These are phyloP conservation scores for Porogramme epimiltina DNA, from an alignment of 1,284 basidiomycete genomes.

Conservation along the genomic window DNA sequence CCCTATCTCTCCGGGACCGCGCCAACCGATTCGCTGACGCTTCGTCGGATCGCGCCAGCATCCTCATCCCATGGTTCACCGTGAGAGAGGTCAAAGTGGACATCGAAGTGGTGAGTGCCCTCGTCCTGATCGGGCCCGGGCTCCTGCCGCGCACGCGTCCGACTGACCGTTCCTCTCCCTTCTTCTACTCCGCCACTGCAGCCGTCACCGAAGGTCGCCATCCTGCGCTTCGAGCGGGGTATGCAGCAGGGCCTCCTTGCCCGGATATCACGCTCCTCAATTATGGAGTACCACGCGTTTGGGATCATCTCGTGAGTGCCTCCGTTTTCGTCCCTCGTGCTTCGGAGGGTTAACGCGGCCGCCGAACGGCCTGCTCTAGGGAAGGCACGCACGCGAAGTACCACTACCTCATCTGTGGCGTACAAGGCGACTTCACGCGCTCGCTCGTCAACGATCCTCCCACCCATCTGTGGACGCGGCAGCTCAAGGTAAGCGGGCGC, in stretches of 20 bases:
- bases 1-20: background rate
- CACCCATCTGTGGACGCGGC: conserved; percentile 65
- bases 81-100: conserved; percentile 45
- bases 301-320: conserved; percentile 64
- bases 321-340: background rate
- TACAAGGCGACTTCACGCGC: conserved; percentile 72
- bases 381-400: conserved; percentile 61
- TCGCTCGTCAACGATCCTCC: conserved; percentile 63
- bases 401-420: conserved; percentile 73
- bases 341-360: conserved; percentile 6
- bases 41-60: conserved; percentile 26
- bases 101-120: conserved; percentile 40
- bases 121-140: conserved; percentile 2
- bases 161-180: conserved; percentile 6
- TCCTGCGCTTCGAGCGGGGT: conserved; percentile 66
- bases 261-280: conserved; percentile 63
- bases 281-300: conserved; percentile 73
- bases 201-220: conserved; percentile 70
- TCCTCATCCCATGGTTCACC: conserved; percentile 45
- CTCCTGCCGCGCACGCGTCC: background rate
- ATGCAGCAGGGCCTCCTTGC: conserved; percentile 74
- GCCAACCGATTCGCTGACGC: conserved; percentile 1
- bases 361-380: conserved; percentile 33
- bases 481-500: conserved; percentile 52
- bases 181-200: conserved; percentile 27